Base-by-base conservation (phyloP, 1,284 basidiomycete genomes). In the Austroboletus rostrupii region DNA sequence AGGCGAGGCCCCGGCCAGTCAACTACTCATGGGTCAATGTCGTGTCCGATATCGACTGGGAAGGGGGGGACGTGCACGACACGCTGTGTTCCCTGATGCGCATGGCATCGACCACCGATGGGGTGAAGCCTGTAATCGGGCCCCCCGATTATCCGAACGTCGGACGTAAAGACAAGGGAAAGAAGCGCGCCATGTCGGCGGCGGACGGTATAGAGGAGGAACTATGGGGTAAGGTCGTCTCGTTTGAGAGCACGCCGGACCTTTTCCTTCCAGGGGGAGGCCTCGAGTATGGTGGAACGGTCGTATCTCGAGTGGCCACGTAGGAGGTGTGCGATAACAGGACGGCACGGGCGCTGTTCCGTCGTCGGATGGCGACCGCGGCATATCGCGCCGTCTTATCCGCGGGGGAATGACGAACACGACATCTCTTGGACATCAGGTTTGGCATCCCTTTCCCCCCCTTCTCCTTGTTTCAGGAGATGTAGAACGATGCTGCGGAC, bases 21-120 rank as follows among this genome's bases (percentile, higher is more conserved):
- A 81, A 79, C 29, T 90, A 90, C 66, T 78, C 82, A 19, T 90
- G 87, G 86, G 78, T 90, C 17, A 83, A 78, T 60, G 70, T 81
- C 39, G 78, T 79, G 23, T 83, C 85, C 46, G 87, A 90, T 61
- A 79, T 90, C 31, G 87, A 90, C 65, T 84, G 80, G 74, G 85
- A 89, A 58, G 88, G 88, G n/a, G 75, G 80, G 53, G 83, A 87
- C 64, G 75, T 90, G 38, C 70, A 80, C 11, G 83, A 87, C 56
- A 79, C 78, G 45, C 65, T 90, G 26, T 77, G 70, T n/a, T 76
- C 73, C 11, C 75, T 87, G 23, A 55, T 85, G 48, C 71, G 70
- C 38, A 72, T 83, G 61, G 78, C 75, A 19, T 51, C 73, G 43
- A 70, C 74, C 46, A 70, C 74, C 46, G 70, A 72, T 36, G 70